A percentile compares a stretch with the other conserved stretches of the same genome.
These are phyloP conservation scores for Lipomyces mesembrius DNA, from an alignment of 805 yeast species.

Conservation along the genomic window DNA sequence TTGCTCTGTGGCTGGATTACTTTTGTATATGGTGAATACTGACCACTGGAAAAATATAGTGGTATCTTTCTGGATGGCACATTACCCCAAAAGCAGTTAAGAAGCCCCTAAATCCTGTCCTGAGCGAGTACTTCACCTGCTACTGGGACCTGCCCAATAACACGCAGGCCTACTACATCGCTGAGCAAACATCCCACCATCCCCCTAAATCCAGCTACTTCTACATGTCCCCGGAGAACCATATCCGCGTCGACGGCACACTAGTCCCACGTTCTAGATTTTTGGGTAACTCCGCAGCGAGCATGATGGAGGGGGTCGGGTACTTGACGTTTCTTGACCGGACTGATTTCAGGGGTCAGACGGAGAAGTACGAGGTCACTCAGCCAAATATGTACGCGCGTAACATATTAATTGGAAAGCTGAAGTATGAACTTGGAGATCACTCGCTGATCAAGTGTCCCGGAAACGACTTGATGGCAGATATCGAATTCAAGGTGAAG, in stretches of 20 bases:
- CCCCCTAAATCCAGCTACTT: constrained; percentile 98
- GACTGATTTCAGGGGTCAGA: constrained; percentile 50
- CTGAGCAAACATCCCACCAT: constrained; percentile 97
- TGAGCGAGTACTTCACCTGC: constrained; percentile 89
- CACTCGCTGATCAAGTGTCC: constrained; percentile 77
- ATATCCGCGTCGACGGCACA: constrained; percentile 86
- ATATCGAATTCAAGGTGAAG: constrained; percentile 91
- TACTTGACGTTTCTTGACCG: constrained; percentile 69
- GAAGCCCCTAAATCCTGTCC: constrained; percentile 92
- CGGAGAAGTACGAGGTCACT: constrained; percentile 79
- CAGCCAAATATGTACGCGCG: constrained; percentile 97
- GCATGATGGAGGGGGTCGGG: constrained; percentile 92
- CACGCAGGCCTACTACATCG: constrained; percentile 73
- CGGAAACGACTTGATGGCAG: constrained; percentile 63
- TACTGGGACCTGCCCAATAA: constrained; percentile 87
- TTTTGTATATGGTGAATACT: neutral
- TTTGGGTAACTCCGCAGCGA: constrained; percentile 94
- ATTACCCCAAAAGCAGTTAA: constrained; percentile 98
- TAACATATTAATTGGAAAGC: constrained; percentile 87
- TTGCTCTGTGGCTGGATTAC: neutral
- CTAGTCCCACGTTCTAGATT: constrained; percentile 86
- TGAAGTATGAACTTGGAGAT: constrained; percentile 91
- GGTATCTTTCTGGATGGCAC: constrained; percentile 97
- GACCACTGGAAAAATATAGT: constrained; percentile 43
- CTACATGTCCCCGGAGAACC: constrained; percentile 78